Evolutionary conservation across 768 basidiomycete genomes (phyloP).

Genomic region (Auriscalpium microsporum): DNA sequence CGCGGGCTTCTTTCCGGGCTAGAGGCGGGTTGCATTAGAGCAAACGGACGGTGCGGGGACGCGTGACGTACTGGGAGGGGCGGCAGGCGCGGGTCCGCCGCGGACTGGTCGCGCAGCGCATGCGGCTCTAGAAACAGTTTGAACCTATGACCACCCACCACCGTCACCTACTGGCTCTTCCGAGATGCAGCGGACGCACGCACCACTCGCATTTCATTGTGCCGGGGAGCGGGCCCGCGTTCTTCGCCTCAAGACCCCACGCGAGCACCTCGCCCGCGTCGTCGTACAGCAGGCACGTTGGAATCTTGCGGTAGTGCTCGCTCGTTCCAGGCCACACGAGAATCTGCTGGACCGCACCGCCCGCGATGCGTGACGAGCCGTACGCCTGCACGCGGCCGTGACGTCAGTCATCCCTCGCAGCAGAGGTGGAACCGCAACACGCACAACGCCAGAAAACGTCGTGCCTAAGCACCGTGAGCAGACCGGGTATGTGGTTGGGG

Average conservation of each 20-base stretch:
- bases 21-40: slow-evolving; percentile 2
- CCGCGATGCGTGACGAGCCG: slow-evolving; percentile 75
- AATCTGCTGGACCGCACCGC: slow-evolving; percentile 76
- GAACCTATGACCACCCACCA: slow-evolving; percentile 39
- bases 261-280: slow-evolving; percentile 63
- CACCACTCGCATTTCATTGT: slow-evolving; percentile 51
- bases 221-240: slow-evolving; percentile 50
- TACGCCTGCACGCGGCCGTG: slow-evolving; percentile 47
- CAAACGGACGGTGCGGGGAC: slow-evolving; percentile 1
- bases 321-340: slow-evolving; percentile 79
- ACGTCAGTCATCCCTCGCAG: not conserved
- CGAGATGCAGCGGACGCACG: not conserved
- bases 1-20: slow-evolving; percentile 69
- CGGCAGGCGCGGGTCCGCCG: slow-evolving; percentile 72
- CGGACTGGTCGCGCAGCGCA: slow-evolving; percentile 61
- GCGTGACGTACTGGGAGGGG: slow-evolving; percentile 55
- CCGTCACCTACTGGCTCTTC: too few species aligned
- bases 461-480: slow-evolving; percentile 44
- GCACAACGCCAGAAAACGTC: slow-evolving; percentile 79
- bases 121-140: slow-evolving; percentile 82
- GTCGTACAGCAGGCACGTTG: slow-evolving; percentile 80
- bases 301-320: slow-evolving; percentile 77
- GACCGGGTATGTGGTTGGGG: not conserved
- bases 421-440: slow-evolving; percentile 23
- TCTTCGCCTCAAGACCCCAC: slow-evolving; percentile 87